phyloP scores from a whole-genome alignment of 192 early-diverging fungal species.

The Kickxella alabastrina region DNA sequence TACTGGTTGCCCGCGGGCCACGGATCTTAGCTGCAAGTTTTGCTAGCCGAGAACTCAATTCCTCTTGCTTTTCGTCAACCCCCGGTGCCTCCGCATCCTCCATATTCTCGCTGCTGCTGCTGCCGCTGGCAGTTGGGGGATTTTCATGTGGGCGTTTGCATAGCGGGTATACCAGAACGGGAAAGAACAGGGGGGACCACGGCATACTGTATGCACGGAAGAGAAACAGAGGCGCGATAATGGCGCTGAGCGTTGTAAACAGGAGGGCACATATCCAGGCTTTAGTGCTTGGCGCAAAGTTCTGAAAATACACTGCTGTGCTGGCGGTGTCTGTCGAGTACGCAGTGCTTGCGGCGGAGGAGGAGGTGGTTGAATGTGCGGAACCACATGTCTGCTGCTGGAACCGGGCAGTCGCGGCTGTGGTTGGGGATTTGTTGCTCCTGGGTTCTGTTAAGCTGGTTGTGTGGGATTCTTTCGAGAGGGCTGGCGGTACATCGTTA shows the following conservation, averaged over 20 bases:
- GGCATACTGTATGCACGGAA: constrained; percentile 45
- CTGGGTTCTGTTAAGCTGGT: background rate
- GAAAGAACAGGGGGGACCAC: constrained; percentile 32
- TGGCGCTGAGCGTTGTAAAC: constrained; percentile 24
- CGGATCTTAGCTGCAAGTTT: too few relatives aligned
- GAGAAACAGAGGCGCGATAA: constrained; percentile 38
- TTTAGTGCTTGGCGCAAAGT: constrained; percentile 22
- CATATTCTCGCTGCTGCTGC: too few relatives aligned
- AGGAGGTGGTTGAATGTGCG: background rate
- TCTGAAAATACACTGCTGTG: too few relatives aligned
- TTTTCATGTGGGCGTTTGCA: constrained; percentile 14
- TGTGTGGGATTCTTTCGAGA: background rate
- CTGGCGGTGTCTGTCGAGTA: background rate
- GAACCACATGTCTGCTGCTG: too few relatives aligned
- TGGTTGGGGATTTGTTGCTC: too few relatives aligned
- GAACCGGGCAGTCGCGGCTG: too few relatives aligned
- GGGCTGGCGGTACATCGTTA: too few relatives aligned
- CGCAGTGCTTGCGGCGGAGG: background rate
- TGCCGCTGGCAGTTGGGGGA: background rate
- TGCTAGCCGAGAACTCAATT: too few relatives aligned
- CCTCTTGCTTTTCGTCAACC: too few relatives aligned
- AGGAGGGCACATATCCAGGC: constrained; percentile 35
- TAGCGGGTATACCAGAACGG: constrained; percentile 34
- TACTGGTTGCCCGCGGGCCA: too few relatives aligned
- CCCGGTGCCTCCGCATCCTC: too few relatives aligned